Percentiles rank a stretch among this genome's conserved stretches.
Evolutionary conservation across 192 early-diverging fungal genomes (phyloP).

Genomic region (Umbelopsis sp.): DNA sequence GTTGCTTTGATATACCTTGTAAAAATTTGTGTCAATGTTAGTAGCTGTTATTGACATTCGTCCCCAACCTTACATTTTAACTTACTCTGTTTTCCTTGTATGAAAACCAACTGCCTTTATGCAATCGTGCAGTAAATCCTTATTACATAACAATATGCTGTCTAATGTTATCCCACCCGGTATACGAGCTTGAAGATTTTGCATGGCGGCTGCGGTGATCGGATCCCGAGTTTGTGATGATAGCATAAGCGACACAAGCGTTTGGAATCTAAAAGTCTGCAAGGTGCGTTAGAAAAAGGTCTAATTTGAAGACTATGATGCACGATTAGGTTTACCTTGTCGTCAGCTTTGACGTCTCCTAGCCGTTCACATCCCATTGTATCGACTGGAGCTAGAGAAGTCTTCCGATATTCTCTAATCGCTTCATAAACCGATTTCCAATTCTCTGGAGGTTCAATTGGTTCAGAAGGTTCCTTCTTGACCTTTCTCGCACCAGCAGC

Average conservation of each 20-base stretch:
- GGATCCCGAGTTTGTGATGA: conserved; percentile 95
- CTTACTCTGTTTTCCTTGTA: conserved; percentile 72
- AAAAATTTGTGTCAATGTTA: background rate
- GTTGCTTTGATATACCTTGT: conserved; percentile 81
- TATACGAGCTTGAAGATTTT: conserved; percentile 61
- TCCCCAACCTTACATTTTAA: background rate
- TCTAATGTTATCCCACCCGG: conserved; percentile 73
- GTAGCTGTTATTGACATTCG: too few relatives aligned
- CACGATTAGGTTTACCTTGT: conserved; percentile 6
- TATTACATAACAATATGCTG: conserved; percentile 61
- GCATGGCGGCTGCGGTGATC: conserved; percentile 79
- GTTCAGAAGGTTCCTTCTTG: background rate
- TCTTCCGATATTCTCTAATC: conserved; percentile 70
- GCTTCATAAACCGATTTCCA: conserved; percentile 69
- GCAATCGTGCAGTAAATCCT: conserved; percentile 65
- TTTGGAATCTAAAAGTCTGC: conserved; percentile 77
- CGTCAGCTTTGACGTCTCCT: conserved; percentile 46
- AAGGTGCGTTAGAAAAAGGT: background rate
- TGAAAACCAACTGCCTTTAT: conserved; percentile 92
- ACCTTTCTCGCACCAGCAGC: too few relatives aligned
- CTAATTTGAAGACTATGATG: background rate
- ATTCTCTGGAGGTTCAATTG: conserved; percentile 37
- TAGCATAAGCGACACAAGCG: conserved; percentile 83
- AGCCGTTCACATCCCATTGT: conserved; percentile 85
- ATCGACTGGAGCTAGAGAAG: conserved; percentile 80